Percentiles rank a stretch among this genome's conserved stretches.
These are phyloP conservation scores for Venturia effusa DNA, from an alignment of 2,329 filamentous ascomycete genomes.

Conservation along the genomic window DNA sequence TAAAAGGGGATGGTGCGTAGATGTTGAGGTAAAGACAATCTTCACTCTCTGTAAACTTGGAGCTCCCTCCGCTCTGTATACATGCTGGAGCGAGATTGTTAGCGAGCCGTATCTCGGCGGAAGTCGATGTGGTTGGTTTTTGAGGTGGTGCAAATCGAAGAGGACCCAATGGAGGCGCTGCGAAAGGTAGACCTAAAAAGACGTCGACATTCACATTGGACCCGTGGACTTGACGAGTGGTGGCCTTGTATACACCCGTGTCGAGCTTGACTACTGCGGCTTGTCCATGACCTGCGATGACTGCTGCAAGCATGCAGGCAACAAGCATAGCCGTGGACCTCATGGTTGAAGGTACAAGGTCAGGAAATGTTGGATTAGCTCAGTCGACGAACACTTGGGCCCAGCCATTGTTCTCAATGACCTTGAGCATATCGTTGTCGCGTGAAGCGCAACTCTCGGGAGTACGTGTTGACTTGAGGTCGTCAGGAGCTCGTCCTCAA, in stretches of 20 bases:
- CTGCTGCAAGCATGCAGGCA: background rate
- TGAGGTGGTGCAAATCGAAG: slow-evolving; percentile 4
- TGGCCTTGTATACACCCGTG: background rate
- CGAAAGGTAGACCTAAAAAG: slow-evolving; percentile 9
- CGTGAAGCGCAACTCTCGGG: background rate
- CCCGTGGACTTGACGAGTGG: background rate
- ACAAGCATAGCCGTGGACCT: background rate
- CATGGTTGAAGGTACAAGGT: background rate
- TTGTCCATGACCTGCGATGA: background rate
- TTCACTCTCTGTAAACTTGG: background rate
- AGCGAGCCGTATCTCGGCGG: background rate
- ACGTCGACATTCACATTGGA: background rate
- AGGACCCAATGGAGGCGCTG: background rate
- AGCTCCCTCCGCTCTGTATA: background rate
- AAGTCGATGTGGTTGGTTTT: background rate
- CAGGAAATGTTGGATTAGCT: background rate
- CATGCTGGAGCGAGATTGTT: background rate
- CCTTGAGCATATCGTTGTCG: background rate
- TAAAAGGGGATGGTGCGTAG: background rate
- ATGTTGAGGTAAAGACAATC: slow-evolving; percentile 11
- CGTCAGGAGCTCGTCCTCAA: background rate
- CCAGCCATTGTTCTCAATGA: background rate
- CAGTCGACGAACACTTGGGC: background rate
- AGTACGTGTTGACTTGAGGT: background rate
- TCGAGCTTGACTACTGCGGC: background rate